These are phyloP conservation scores for Trichosporon faecale DNA, from an alignment of 1,284 basidiomycete genomes.

Conservation along the genomic window DNA sequence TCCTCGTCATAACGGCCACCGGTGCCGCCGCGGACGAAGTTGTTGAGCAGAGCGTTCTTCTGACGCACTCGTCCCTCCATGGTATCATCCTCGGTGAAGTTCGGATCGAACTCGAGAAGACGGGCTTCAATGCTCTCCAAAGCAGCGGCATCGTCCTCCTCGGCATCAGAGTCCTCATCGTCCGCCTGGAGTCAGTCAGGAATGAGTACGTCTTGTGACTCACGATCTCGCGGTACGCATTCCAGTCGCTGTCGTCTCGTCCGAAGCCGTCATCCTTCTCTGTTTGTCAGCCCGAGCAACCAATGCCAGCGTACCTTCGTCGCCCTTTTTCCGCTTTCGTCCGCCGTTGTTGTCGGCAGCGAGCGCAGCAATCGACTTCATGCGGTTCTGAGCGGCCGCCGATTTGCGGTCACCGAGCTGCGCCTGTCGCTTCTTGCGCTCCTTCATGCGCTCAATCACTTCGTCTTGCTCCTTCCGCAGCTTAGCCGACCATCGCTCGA, in stretches of 20 bases:
- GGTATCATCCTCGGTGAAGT: constrained; percentile 76
- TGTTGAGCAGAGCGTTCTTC: constrained; percentile 76
- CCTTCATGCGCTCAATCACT: constrained; percentile 80
- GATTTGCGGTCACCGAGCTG: constrained; percentile 89
- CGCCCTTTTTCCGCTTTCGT: constrained; percentile 72
- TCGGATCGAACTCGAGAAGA: constrained; percentile 76
- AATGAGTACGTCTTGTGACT: no score
- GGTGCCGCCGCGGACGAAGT: constrained; percentile 63
- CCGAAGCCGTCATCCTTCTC: constrained; percentile 84
- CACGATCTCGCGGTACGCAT: constrained; percentile 95
- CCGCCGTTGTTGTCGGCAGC: constrained; percentile 69
- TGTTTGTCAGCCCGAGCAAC: constrained; percentile 36
- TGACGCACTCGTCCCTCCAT: constrained; percentile 71
- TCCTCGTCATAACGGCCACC: constrained; percentile 62
- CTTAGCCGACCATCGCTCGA: constrained; percentile 67
- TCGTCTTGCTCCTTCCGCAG: constrained; percentile 72
- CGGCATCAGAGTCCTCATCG: constrained; percentile 84
- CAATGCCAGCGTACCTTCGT: constrained; percentile 61
- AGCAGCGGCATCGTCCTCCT: constrained; percentile 81
- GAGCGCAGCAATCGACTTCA: constrained; percentile 93
- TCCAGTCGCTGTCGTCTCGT: constrained; percentile 94
- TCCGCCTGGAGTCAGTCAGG: constrained; percentile 61
- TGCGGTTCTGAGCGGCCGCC: constrained; percentile 88
- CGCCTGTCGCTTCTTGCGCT: constrained; percentile 73
- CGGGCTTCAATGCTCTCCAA: constrained; percentile 75